Conservation (phyloP, 129 eudicot species). For the Tanacetum coccineum region DNA sequence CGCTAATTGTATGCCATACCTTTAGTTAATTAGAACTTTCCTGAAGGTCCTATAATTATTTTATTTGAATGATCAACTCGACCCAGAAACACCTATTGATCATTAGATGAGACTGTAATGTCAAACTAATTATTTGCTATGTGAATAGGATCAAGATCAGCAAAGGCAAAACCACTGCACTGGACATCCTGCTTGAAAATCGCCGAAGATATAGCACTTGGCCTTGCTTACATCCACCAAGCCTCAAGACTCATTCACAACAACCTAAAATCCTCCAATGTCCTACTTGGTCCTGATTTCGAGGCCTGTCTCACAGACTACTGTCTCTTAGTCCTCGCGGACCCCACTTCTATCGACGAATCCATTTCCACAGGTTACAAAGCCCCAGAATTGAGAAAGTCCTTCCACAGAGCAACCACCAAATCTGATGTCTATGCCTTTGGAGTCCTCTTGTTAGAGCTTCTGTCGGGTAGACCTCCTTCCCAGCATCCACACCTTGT, state of each 20-base stretch:
- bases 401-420: slow-evolving; percentile 42
- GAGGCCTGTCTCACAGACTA: slow-evolving; percentile 91
- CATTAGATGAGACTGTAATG: background rate
- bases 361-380: slow-evolving; percentile 50
- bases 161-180: slow-evolving; percentile 87
- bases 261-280: slow-evolving; percentile 82
- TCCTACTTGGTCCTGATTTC: slow-evolving; percentile 78
- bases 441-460: slow-evolving; percentile 79
- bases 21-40: no score
- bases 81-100: no score
- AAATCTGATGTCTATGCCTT: slow-evolving; percentile 80
- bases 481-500: slow-evolving; percentile 74
- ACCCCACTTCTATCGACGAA: slow-evolving; percentile 44
- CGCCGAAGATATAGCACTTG: slow-evolving; percentile 92
- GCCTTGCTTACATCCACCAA: slow-evolving; percentile 91
- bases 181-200: slow-evolving; percentile 95
- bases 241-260: slow-evolving; percentile 71
- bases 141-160: slow-evolving; percentile 64
- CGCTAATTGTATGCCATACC: no score
- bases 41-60: background rate
- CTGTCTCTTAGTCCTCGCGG: slow-evolving; percentile 58
- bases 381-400: slow-evolving; percentile 72
- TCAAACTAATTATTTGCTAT: background rate
- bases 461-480: slow-evolving; percentile 73
- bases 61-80: background rate